Percentiles rank a stretch among this genome's conserved stretches.
phyloP scores from a whole-genome alignment of 1,284 basidiomycete species.

The Tilletia caries region DNA sequence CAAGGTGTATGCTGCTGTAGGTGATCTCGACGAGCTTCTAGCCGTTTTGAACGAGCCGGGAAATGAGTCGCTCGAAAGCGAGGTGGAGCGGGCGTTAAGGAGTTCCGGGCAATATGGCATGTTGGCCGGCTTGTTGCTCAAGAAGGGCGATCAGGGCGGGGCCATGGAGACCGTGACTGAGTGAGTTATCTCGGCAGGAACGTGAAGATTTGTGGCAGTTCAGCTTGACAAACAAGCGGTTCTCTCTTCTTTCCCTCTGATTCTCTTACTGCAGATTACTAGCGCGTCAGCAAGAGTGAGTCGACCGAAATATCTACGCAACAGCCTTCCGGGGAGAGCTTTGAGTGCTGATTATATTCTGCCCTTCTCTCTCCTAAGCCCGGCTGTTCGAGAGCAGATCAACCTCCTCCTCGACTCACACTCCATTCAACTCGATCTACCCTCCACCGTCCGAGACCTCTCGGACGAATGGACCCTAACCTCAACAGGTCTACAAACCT shows the following conservation, averaged over 20 bases:
- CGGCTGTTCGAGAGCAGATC: conserved; percentile 4
- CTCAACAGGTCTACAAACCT: background rate
- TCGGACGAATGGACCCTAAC: background rate
- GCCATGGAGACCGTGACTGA: conserved; percentile 12
- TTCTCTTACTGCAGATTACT: background rate
- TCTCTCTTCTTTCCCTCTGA: background rate
- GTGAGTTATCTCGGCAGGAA: background rate
- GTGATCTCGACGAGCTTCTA: conserved; percentile 1
- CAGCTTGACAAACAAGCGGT: background rate
- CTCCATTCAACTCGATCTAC: conserved; percentile 5
- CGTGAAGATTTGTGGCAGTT: background rate
- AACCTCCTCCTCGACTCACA: conserved; percentile 4
- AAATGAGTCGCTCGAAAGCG: background rate
- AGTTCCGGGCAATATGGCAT: background rate
- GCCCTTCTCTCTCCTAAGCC: background rate
- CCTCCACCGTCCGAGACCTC: background rate
- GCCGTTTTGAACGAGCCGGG: conserved; percentile 5
- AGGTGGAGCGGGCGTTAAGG: conserved; percentile 8
- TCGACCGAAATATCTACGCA: too few species aligned
- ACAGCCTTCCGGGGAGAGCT: too few species aligned
- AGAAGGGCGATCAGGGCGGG: conserved; percentile 8
- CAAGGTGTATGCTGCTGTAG: conserved; percentile 6
- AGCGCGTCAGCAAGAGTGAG: conserved; percentile 5
- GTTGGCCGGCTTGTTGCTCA: background rate
- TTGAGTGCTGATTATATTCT: too few species aligned